Percentiles rank a stretch among this genome's conserved stretches.
phyloP scores from a whole-genome alignment of 768 basidiomycete genomes.

The Lactarius vividus region DNA sequence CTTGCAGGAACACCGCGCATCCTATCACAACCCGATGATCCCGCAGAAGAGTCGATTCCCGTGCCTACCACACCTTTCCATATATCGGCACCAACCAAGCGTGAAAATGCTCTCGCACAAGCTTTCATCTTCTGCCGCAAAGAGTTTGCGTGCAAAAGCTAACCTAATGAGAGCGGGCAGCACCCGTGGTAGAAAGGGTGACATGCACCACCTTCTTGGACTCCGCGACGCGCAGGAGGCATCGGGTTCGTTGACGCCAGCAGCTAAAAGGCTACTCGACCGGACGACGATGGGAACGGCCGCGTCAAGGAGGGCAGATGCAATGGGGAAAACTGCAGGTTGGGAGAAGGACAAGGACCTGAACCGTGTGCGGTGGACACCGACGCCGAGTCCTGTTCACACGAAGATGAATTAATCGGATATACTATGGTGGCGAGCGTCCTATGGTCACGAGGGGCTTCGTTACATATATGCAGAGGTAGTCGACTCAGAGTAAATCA shows the following conservation, averaged over 20 bases:
- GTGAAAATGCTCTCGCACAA: conserved; percentile 81
- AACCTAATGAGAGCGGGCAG: conserved; percentile 49
- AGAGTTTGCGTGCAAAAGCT: conserved; percentile 76
- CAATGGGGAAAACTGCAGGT: conserved; percentile 53
- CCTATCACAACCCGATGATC: conserved; percentile 61
- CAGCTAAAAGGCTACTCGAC: conserved; percentile 72
- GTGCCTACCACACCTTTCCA: conserved; percentile 68
- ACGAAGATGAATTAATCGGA: conserved; percentile 20
- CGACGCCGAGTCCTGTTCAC: conserved; percentile 56
- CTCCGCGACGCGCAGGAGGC: conserved; percentile 73
- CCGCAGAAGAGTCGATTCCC: conserved; percentile 39
- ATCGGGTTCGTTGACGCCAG: conserved; percentile 80
- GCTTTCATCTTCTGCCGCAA: conserved; percentile 78
- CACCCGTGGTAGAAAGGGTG: conserved; percentile 43
- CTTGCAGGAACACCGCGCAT: conserved; percentile 89
- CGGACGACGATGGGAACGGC: conserved; percentile 65
- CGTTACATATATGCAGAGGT: conserved; percentile 19
- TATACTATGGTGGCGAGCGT: conserved; percentile 3
- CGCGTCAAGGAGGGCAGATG: conserved; percentile 62
- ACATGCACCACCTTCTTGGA: conserved; percentile 82
- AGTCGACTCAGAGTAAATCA: conserved; percentile 18
- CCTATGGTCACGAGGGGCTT: not conserved
- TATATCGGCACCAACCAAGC: conserved; percentile 68
- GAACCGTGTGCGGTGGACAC: conserved; percentile 73
- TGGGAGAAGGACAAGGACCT: conserved; percentile 71